Evolutionary conservation across 257 asterid species (phyloP).

Genomic region (Agastache rugosa): DNA sequence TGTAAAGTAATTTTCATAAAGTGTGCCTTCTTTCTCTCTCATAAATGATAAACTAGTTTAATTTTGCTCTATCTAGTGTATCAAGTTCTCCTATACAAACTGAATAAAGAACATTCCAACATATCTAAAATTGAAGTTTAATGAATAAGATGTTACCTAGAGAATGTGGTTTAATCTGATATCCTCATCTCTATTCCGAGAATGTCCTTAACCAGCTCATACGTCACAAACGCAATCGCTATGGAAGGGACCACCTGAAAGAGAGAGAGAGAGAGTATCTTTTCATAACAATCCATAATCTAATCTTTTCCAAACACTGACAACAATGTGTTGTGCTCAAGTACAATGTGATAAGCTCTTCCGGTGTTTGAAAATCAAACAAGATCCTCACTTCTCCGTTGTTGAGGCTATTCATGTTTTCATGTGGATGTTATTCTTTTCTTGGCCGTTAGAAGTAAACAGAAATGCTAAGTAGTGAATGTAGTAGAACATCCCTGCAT

Average conservation of each 20-base stretch:
- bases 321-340: neutral
- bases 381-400: neutral
- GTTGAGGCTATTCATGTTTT: slow-evolving; percentile 9
- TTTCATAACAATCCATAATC: neutral
- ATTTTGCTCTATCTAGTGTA: neutral
- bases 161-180: slow-evolving; percentile 43
- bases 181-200: slow-evolving; percentile 69
- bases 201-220: slow-evolving; percentile 69
- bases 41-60: slow-evolving; percentile 7
- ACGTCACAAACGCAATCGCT: slow-evolving; percentile 72
- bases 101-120: neutral
- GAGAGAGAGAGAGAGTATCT: neutral
- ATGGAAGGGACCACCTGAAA: no score
- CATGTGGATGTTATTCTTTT: neutral
- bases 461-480: slow-evolving; percentile 6
- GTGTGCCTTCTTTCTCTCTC: slow-evolving; percentile 18
- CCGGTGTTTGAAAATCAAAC: no score
- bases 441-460: neutral
- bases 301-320: neutral
- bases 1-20: slow-evolving; percentile 32
- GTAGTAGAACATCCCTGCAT: no score
- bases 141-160: slow-evolving; percentile 8
- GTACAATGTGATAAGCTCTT: no score
- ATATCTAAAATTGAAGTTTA: slow-evolving; percentile 5
- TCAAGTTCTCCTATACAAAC: neutral